phyloP scores from a whole-genome alignment of 345 rosid species.

The Trapa bicornis region DNA sequence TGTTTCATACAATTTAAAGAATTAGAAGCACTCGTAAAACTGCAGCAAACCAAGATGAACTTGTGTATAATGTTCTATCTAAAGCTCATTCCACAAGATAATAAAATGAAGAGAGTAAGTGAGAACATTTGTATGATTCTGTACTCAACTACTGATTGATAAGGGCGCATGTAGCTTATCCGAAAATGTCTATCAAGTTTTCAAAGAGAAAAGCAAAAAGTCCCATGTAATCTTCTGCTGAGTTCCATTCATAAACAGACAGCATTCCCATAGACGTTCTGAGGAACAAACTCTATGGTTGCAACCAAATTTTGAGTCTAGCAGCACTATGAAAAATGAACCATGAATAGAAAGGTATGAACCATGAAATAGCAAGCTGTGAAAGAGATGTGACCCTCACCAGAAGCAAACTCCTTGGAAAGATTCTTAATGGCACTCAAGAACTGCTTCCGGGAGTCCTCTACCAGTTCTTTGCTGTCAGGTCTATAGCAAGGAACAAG shows the following conservation, averaged over 20 bases:
- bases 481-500: constrained; percentile 72
- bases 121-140: too few relatives aligned
- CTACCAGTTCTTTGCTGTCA: constrained; percentile 40
- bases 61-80: neutral
- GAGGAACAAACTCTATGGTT: neutral
- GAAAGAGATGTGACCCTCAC: constrained; percentile 20
- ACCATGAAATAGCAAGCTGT: neutral
- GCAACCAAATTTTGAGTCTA: neutral
- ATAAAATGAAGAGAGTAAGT: neutral
- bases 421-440: constrained; percentile 52
- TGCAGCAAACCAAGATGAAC: neutral
- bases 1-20: neutral
- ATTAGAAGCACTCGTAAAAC: neutral
- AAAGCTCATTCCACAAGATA: neutral
- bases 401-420: constrained; percentile 41
- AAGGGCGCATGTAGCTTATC: neutral
- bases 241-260: neutral
- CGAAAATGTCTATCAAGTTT: neutral
- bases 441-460: constrained; percentile 41
- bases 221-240: neutral
- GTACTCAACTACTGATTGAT: neutral
- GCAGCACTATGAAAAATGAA: neutral
- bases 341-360: neutral
- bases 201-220: neutral
- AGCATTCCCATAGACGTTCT: neutral